These are phyloP conservation scores for Boletus sensibilis DNA, from an alignment of 768 basidiomycete genomes.

Conservation along the genomic window DNA sequence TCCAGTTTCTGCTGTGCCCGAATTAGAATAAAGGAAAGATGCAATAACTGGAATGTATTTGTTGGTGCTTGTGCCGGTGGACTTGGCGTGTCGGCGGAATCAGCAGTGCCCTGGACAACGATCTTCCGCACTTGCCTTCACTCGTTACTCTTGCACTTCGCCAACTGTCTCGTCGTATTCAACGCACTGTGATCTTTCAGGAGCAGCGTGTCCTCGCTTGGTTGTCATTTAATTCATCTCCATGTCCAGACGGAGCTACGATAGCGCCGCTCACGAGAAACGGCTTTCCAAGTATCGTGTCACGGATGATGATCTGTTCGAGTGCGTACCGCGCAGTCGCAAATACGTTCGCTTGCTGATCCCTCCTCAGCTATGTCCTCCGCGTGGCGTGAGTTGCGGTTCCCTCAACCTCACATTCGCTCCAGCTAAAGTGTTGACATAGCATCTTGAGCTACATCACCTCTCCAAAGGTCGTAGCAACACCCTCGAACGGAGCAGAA, in stretches of 20 bases:
- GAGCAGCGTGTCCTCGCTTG: slow-evolving; percentile 1
- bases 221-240: slow-evolving; percentile 17
- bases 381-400: slow-evolving; percentile 71
- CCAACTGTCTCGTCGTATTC: not conserved
- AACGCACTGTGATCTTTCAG: slow-evolving; percentile 4
- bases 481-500: slow-evolving; percentile 36
- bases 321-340: slow-evolving; percentile 47
- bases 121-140: slow-evolving; percentile 37
- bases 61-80: slow-evolving; percentile 21
- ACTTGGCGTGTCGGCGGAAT: not conserved
- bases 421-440: slow-evolving; percentile 12
- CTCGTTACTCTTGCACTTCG: not conserved
- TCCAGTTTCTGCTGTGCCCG: not conserved
- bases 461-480: slow-evolving; percentile 50
- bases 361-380: slow-evolving; percentile 62
- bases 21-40: not conserved
- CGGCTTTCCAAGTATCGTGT: slow-evolving; percentile 74
- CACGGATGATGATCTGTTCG: slow-evolving; percentile 83
- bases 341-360: slow-evolving; percentile 4
- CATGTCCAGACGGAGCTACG: slow-evolving; percentile 77
- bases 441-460: slow-evolving; percentile 75
- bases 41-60: slow-evolving; percentile 12
- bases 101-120: slow-evolving; percentile 14
- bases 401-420: not conserved
- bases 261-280: slow-evolving; percentile 67